Percentiles rank a stretch among this genome's conserved stretches.
phyloP scores from a whole-genome alignment of 306 rosid genomes.

The Castanea sativa region DNA sequence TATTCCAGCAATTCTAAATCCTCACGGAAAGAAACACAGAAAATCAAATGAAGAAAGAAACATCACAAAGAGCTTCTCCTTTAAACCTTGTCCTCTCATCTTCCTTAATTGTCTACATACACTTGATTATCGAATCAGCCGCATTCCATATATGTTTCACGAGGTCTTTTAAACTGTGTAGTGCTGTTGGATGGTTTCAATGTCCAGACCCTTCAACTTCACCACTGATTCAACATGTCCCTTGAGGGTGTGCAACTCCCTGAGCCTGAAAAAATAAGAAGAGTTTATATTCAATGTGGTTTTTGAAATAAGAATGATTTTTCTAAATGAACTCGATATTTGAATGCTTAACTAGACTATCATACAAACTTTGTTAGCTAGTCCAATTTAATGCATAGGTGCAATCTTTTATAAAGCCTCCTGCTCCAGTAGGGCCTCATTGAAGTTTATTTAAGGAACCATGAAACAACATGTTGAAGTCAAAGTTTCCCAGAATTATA shows the following conservation, averaged over 20 bases:
- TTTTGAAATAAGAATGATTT: neutral
- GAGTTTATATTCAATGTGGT: neutral
- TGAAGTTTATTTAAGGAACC: neutral
- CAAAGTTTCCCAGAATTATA: neutral
- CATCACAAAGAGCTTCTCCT: neutral
- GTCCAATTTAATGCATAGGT: neutral
- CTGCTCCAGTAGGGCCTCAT: neutral
- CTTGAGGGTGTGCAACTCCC: constrained; percentile 74
- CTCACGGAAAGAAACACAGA: neutral
- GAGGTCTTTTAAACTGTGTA: constrained; percentile 38
- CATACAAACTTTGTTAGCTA: neutral
- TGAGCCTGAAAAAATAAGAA: constrained; percentile 43
- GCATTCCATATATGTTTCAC: neutral
- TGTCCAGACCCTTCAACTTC: constrained; percentile 76
- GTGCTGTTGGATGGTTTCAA: constrained; percentile 54
- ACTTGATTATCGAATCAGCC: neutral
- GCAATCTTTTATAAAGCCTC: neutral
- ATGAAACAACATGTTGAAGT: neutral
- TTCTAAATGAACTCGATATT: neutral
- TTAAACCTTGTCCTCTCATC: neutral
- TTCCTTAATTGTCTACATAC: neutral
- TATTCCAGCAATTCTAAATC: constrained; percentile 1
- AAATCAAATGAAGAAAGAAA: constrained; percentile 1
- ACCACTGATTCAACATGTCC: constrained; percentile 83
- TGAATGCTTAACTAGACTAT: neutral